Conservation (phyloP, 1,284 basidiomycete genomes). For the Rugosomyces carneus region DNA sequence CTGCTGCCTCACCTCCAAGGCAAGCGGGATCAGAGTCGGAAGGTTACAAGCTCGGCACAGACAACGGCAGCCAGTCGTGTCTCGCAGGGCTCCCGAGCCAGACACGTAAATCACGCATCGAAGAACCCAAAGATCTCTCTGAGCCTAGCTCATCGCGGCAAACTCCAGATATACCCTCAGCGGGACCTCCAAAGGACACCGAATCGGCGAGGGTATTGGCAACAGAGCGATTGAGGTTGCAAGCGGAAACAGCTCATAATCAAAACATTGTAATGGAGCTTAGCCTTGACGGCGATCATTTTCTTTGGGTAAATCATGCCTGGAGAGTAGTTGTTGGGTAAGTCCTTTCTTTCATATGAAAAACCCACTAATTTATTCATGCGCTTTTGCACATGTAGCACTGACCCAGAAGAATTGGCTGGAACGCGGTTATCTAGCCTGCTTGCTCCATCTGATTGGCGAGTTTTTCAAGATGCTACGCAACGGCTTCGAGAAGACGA, state of each 20-base stretch:
- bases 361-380: neutral
- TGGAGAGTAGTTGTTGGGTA: slow-evolving; percentile 93
- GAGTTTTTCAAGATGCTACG: slow-evolving; percentile 86
- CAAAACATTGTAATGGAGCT: slow-evolving; percentile 96
- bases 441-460: slow-evolving; percentile 79
- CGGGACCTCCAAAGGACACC: slow-evolving; percentile 42
- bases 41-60: slow-evolving; percentile 41
- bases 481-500: slow-evolving; percentile 85
- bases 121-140: slow-evolving; percentile 43
- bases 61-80: slow-evolving; percentile 52
- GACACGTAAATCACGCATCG: slow-evolving; percentile 51
- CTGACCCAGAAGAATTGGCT: slow-evolving; percentile 78
- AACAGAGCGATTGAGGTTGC: slow-evolving; percentile 76
- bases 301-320: slow-evolving; percentile 92
- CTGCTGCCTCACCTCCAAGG: slow-evolving; percentile 38
- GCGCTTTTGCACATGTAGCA: slow-evolving; percentile 37
- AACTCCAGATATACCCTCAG: slow-evolving; percentile 27
- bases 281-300: slow-evolving; percentile 87
- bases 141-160: slow-evolving; percentile 28
- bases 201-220: slow-evolving; percentile 75
- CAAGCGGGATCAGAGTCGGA: slow-evolving; percentile 40
- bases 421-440: slow-evolving; percentile 80
- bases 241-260: slow-evolving; percentile 90
- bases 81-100: slow-evolving; percentile 44
- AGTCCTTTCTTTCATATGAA: slow-evolving; percentile 32